These are phyloP conservation scores for Trametes punicea DNA, from an alignment of 768 basidiomycete species.

Conservation along the genomic window DNA sequence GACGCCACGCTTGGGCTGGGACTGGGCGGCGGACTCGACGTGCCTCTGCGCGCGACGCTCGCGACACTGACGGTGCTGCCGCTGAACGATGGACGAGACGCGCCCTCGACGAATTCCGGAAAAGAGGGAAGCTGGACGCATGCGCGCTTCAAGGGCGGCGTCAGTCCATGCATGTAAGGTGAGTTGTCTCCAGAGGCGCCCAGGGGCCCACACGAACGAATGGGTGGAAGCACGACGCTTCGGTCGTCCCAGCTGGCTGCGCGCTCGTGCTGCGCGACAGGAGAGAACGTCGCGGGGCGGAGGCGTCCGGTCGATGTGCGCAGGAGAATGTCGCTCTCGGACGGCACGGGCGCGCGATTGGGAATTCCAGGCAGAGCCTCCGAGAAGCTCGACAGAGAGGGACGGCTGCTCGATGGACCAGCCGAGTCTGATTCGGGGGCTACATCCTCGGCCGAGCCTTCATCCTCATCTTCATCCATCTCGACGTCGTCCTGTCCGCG, in stretches of 20 bases:
- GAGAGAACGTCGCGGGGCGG: background rate
- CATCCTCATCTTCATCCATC: background rate
- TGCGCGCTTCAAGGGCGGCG: background rate
- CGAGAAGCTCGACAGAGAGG: background rate
- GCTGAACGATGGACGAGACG: conserved; percentile 1
- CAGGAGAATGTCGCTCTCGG: conserved; percentile 12
- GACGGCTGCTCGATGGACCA: background rate
- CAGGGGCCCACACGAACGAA: background rate
- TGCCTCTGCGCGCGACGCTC: background rate
- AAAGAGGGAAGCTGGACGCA: conserved; percentile 5
- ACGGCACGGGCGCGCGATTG: background rate
- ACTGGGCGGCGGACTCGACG: conserved; percentile 11
- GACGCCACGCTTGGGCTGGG: conserved; percentile 14
- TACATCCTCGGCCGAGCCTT: background rate
- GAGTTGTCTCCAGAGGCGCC: background rate
- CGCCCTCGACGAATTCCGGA: conserved; percentile 11
- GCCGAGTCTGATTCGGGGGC: background rate
- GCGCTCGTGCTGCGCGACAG: background rate
- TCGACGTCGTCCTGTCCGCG: background rate
- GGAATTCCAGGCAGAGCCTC: background rate
- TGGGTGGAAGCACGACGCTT: conserved; percentile 4
- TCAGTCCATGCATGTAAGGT: background rate
- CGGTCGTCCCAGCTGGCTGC: conserved; percentile 1
- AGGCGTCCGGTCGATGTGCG: background rate
- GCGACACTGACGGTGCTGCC: background rate